Evolutionary conservation across 768 basidiomycete genomes (phyloP).

Genomic region (Agaricus bisporus): DNA sequence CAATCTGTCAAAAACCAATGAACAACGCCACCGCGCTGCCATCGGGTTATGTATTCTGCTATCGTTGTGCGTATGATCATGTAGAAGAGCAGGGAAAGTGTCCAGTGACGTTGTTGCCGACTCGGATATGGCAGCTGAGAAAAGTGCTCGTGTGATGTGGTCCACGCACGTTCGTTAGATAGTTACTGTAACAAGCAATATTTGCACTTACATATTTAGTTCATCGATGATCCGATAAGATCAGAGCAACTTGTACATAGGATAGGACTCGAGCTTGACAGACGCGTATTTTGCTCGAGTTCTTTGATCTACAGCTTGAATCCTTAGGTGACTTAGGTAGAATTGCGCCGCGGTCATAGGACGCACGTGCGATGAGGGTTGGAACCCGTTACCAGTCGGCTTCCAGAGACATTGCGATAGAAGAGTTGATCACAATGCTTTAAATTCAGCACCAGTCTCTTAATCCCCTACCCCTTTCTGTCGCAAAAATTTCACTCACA

Average conservation of each 20-base stretch:
- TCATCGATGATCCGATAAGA: constrained; percentile 8
- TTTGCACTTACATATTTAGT: constrained; percentile 12
- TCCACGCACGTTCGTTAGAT: constrained; percentile 44
- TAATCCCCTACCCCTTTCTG: neutral
- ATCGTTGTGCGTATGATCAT: constrained; percentile 82
- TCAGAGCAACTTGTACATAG: neutral
- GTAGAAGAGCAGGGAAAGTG: constrained; percentile 74
- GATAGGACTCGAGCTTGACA: neutral
- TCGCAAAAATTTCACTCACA: neutral
- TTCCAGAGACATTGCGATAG: neutral
- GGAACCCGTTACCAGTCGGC: too few relatives aligned
- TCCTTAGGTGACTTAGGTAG: neutral
- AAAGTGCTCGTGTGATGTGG: constrained; percentile 71
- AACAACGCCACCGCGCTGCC: constrained; percentile 88
- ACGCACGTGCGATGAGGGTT: constrained; percentile 13
- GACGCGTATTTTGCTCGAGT: neutral
- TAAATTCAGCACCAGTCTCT: neutral
- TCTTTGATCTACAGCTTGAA: neutral
- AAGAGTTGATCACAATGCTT: constrained; percentile 1
- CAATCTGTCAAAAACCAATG: constrained; percentile 65
- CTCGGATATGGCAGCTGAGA: constrained; percentile 75
- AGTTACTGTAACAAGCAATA: constrained; percentile 19
- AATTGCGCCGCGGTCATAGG: neutral
- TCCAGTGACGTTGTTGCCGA: constrained; percentile 79
- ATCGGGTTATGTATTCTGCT: constrained; percentile 94